Evolutionary conservation across 1,139 yeast genomes (phyloP), one percentile per base, ranked within the genome.

Genomic region (Suhomyces terraborum): DNA sequence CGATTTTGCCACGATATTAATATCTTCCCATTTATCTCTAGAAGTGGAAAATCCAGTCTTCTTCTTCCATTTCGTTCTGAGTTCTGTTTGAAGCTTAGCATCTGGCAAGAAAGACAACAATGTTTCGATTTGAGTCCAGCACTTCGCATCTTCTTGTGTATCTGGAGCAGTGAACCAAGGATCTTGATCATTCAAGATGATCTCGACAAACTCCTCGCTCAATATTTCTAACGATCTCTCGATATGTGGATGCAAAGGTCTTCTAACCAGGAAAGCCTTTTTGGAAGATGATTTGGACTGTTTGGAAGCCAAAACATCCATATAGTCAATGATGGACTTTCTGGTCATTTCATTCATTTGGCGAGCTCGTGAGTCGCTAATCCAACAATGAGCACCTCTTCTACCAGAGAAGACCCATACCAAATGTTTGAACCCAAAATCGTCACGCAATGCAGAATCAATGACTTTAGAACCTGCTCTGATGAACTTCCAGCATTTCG

Each of bases 341-440:
- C 99, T 77, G 43, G 79, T 78, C 4, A 67, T 54, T 59, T 94
- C 98, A 53, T 80, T 87, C 49, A 93, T 66, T 3, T 63, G 58
- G 42, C 97, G 71, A 0, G 97, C 96, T 37, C 91, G 69, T 40
- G 78, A 66, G 59, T 94, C 98, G 62, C 96, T 87, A 19, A 93
- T 77, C 99, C 99, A 93, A 54, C 98, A 95, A 73, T 93, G 99
- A 19, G 95, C 96, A 62, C 99, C 99, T 76, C 99, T 86, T 71
- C 99, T 84, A 35, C 99, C 99, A 0, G 97, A 88, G 59, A 88
- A 93, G 3, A 93, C 96, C 98, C 98, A 93, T 35, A 93, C 70
- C 58, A 89, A 69, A 60, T 88, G 84, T 42, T 82, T 68, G 62
- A 88, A 91, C 0, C 97, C 98, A 65, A 94, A 93, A 62, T 93